phyloP scores from a whole-genome alignment of 2,329 filamentous ascomycete genomes.

The Aspergillus viridinutans region DNA sequence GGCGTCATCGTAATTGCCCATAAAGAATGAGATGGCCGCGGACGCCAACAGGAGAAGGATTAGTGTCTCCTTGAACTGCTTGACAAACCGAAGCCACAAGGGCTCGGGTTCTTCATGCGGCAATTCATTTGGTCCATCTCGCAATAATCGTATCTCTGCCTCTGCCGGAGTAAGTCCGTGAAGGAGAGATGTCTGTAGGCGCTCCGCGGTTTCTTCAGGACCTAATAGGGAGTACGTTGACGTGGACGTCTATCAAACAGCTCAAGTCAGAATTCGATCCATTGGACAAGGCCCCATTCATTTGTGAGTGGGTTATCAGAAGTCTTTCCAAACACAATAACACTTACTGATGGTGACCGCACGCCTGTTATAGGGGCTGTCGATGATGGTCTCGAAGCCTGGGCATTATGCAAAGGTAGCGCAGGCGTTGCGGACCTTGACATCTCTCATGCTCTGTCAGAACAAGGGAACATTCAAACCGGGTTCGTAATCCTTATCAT shows the following conservation, averaged over 20 bases:
- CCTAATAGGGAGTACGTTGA: conserved; percentile 61
- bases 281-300: conserved; percentile 3
- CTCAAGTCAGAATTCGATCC: conserved; percentile 13
- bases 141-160: conserved; percentile 71
- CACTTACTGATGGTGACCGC: conserved; percentile 33
- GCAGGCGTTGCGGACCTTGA: conserved; percentile 57
- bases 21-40: conserved; percentile 78
- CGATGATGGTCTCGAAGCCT: conserved; percentile 27
- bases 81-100: conserved; percentile 88
- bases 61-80: conserved; percentile 94
- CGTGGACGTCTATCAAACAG: conserved; percentile 35
- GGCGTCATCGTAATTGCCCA: conserved; percentile 92
- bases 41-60: conserved; percentile 90
- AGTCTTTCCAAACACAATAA: background rate
- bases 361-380: conserved; percentile 23
- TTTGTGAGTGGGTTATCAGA: background rate
- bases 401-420: conserved; percentile 55
- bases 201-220: conserved; percentile 71
- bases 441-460: conserved; percentile 52
- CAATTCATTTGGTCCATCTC: conserved; percentile 88
- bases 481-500: conserved; percentile 22
- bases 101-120: conserved; percentile 91
- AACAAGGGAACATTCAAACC: conserved; percentile 13
- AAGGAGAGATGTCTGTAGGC: conserved; percentile 75
- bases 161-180: conserved; percentile 77